phyloP scores from a whole-genome alignment of 139 green algal species.

The Nannochloris sp. region DNA sequence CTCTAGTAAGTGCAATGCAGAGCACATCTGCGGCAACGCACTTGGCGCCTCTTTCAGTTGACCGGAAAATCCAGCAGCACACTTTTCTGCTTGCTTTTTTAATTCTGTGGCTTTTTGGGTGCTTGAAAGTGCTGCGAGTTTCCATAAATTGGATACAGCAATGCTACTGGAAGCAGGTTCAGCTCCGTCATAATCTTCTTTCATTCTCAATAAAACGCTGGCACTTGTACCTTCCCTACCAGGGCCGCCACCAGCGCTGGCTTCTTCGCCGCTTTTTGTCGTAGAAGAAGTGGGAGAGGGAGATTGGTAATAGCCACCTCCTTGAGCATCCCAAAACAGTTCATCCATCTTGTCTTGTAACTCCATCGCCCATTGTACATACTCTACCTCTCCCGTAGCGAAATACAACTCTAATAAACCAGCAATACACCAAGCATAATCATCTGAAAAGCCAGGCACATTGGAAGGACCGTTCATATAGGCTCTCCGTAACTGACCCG shows the following conservation, averaged over 20 bases:
- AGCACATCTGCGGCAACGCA: slow-evolving; percentile 72
- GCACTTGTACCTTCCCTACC: too few species aligned
- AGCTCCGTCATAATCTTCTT: slow-evolving; percentile 81
- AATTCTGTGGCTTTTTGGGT: background rate
- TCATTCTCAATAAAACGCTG: slow-evolving; percentile 7
- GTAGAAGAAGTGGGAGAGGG: background rate
- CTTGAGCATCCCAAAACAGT: slow-evolving; percentile 68
- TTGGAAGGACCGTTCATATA: slow-evolving; percentile 52
- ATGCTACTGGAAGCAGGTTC: slow-evolving; percentile 73
- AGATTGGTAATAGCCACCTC: background rate
- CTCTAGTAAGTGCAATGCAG: slow-evolving; percentile 41
- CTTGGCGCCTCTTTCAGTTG: slow-evolving; percentile 48
- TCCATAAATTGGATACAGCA: slow-evolving; percentile 58
- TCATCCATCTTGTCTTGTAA: slow-evolving; percentile 69
- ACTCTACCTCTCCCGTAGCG: slow-evolving; percentile 48
- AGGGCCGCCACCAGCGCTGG: too few species aligned
- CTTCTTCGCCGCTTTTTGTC: slow-evolving; percentile 3
- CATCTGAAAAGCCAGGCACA: slow-evolving; percentile 62
- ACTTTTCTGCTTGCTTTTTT: slow-evolving; percentile 2
- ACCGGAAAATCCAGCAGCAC: slow-evolving; percentile 36
- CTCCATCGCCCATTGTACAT: slow-evolving; percentile 69
- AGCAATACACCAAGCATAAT: slow-evolving; percentile 64
- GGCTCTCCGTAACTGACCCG: slow-evolving; percentile 40
- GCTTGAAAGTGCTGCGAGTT: slow-evolving; percentile 37
- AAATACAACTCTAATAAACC: slow-evolving; percentile 80